Conservation (phyloP, 352 stramenopile genomes). For the Pythium biforme region DNA sequence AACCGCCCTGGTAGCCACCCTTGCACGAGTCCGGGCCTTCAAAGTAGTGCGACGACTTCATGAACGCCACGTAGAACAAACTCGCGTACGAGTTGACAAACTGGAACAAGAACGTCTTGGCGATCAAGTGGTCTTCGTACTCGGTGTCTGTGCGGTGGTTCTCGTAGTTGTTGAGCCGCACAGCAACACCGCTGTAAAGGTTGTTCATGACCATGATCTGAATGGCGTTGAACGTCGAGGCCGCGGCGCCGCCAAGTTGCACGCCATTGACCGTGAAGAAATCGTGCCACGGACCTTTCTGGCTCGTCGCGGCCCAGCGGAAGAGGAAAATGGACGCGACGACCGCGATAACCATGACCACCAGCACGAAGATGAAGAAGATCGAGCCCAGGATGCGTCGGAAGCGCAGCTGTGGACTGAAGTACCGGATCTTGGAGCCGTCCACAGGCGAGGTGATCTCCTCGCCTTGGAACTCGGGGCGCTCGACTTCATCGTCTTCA, state of each 20-base stretch:
- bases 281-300: slow-evolving; percentile 43
- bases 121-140: slow-evolving; percentile 92
- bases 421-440: slow-evolving; percentile 75
- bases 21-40: slow-evolving; percentile 37
- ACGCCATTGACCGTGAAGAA: slow-evolving; percentile 56
- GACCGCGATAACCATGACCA: slow-evolving; percentile 63
- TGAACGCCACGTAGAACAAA: slow-evolving; percentile 87
- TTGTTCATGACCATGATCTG: slow-evolving; percentile 85
- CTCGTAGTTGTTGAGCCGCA: slow-evolving; percentile 82
- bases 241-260: slow-evolving; percentile 41
- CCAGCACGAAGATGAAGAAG: slow-evolving; percentile 71
- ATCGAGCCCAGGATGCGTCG: slow-evolving; percentile 70
- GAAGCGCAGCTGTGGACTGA: slow-evolving; percentile 59
- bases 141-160: slow-evolving; percentile 97
- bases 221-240: slow-evolving; percentile 74
- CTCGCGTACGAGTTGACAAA: slow-evolving; percentile 84
- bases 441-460: slow-evolving; percentile 72
- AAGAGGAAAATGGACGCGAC: slow-evolving; percentile 77
- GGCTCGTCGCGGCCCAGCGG: slow-evolving; percentile 50
- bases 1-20: slow-evolving; percentile 66
- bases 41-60: slow-evolving; percentile 47
- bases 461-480: slow-evolving; percentile 70
- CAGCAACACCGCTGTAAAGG: slow-evolving; percentile 61
- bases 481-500: slow-evolving; percentile 67
- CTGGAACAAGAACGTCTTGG: slow-evolving; percentile 81